A percentile compares a stretch with the other conserved stretches of the same genome.
These are phyloP conservation scores for Psilocybe tampanensis DNA, from an alignment of 768 basidiomycete species.

Conservation along the genomic window DNA sequence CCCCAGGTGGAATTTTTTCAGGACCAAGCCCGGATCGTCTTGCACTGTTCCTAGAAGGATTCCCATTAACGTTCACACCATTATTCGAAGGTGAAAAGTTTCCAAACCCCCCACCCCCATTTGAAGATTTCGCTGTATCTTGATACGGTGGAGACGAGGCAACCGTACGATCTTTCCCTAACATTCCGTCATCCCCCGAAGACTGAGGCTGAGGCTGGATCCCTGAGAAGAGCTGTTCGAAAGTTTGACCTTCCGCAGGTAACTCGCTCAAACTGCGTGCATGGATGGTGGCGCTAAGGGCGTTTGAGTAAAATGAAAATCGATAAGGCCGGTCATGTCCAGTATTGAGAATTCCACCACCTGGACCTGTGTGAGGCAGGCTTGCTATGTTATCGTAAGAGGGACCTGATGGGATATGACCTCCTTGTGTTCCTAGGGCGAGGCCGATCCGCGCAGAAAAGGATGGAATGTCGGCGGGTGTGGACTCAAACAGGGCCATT, in stretches of 20 bases:
- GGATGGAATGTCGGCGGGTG: constrained; percentile 48
- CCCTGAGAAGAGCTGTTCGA: constrained; percentile 86
- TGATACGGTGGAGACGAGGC: constrained; percentile 19
- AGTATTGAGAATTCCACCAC: constrained; percentile 43
- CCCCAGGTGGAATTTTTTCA: constrained; percentile 19
- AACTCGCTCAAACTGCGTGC: constrained; percentile 91
- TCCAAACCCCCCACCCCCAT: constrained; percentile 6
- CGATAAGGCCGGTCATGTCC: constrained; percentile 91
- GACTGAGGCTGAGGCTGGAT: constrained; percentile 21
- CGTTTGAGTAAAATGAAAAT: constrained; percentile 98
- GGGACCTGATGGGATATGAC: constrained; percentile 16
- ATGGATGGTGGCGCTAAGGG: constrained; percentile 91
- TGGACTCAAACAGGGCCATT: constrained; percentile 86
- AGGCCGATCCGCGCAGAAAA: constrained; percentile 42
- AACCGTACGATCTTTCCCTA: constrained; percentile 3
- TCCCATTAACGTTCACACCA: background rate
- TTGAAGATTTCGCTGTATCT: constrained; percentile 5
- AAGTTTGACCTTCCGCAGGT: constrained; percentile 91
- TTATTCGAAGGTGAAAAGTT: constrained; percentile 8
- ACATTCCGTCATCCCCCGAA: background rate
- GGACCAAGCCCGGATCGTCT: constrained; percentile 6
- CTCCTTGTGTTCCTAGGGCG: constrained; percentile 24
- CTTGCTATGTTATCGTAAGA: constrained; percentile 30
- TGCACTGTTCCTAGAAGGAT: background rate
- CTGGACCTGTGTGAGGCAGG: constrained; percentile 19